A percentile compares a stretch with the other conserved stretches of the same genome.
Conservation (phyloP, 1,284 basidiomycete species). For the Sanghuangporus sanghuang region DNA sequence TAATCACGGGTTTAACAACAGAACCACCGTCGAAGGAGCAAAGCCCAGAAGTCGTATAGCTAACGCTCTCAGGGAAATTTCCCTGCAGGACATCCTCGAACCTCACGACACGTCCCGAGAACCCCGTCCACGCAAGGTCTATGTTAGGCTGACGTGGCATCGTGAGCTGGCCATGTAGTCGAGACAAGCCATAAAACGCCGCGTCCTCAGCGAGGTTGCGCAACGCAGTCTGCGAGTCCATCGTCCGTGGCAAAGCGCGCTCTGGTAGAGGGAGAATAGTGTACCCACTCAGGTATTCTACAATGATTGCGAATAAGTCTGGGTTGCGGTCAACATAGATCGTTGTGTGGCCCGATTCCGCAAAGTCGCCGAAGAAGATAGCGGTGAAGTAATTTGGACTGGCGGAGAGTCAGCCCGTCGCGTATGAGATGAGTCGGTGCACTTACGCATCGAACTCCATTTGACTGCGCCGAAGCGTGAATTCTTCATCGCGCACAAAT, state of each 20-base stretch:
- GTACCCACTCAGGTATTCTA: conserved; percentile 21
- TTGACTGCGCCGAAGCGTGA: conserved; percentile 15
- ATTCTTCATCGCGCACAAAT: conserved; percentile 18
- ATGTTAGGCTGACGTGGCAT: conserved; percentile 15
- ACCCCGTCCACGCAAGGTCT: conserved; percentile 18
- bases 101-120: conserved; percentile 16
- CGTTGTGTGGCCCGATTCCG: conserved; percentile 12
- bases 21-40: conserved; percentile 17
- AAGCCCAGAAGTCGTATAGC: conserved; percentile 18
- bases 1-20: conserved; percentile 17
- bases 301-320: conserved; percentile 19
- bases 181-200: conserved; percentile 18
- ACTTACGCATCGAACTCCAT: conserved; percentile 18
- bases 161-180: conserved; percentile 14
- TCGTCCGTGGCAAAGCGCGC: conserved; percentile 15
- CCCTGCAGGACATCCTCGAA: conserved; percentile 19
- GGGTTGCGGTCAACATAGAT: conserved; percentile 19
- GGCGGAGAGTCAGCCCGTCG: not conserved
- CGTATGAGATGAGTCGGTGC: not conserved
- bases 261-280: conserved; percentile 17
- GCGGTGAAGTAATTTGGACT: conserved; percentile 21
- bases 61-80: conserved; percentile 17
- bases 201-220: conserved; percentile 19
- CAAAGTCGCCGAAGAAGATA: conserved; percentile 18
- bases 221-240: conserved; percentile 14